Percentiles rank a stretch among this genome's conserved stretches.
Conservation (phyloP, 2,329 filamentous ascomycete species). For the Pseudogymnoascus sp. region DNA sequence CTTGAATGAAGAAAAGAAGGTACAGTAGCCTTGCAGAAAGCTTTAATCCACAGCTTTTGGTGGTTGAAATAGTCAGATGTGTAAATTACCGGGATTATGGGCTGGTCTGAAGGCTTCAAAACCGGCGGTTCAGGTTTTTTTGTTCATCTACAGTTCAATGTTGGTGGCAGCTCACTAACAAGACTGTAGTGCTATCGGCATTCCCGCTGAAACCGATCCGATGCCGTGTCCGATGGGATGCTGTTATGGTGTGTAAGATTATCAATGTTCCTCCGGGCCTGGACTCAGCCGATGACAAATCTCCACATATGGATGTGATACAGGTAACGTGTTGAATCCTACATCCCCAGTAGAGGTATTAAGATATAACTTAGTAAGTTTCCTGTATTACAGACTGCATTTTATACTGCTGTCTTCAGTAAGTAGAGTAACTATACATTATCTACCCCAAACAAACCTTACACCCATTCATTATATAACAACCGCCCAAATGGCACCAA, state of each 20-base stretch:
- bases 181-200: no score
- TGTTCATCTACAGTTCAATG: not conserved
- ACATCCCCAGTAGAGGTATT: not conserved
- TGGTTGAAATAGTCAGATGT: not conserved
- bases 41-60: not conserved
- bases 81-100: not conserved
- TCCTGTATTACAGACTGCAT: not conserved
- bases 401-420: not conserved
- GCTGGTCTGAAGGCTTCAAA: not conserved
- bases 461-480: not conserved
- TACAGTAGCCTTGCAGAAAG: not conserved
- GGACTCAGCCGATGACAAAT: not conserved
- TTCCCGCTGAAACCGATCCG: not conserved
- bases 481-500: slow-evolving; percentile 14
- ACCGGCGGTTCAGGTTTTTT: not conserved
- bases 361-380: not conserved
- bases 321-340: not conserved
- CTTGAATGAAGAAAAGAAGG: not conserved
- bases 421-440: not conserved
- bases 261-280: not conserved
- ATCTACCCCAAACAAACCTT: not conserved
- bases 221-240: not conserved
- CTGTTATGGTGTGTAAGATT: not conserved
- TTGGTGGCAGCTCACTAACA: no score
- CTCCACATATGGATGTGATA: not conserved